phyloP scores from a whole-genome alignment of 192 early-diverging fungal genomes.

The Mortierella claussenii region DNA sequence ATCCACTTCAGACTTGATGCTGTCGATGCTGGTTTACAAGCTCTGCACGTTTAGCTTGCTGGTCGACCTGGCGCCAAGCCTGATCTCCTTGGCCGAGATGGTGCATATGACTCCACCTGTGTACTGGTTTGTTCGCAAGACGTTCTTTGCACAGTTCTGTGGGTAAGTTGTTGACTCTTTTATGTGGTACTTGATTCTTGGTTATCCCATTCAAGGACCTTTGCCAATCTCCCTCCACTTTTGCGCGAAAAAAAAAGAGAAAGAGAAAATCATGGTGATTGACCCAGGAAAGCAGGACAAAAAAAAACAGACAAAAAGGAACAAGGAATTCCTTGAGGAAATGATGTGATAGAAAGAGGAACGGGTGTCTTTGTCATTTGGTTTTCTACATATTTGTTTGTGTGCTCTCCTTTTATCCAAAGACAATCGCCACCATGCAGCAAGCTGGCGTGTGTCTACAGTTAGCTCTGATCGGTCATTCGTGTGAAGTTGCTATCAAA shows the following conservation, averaged over 20 bases:
- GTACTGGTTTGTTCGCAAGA: conserved; percentile 80
- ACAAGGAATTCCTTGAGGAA: conserved; percentile 1
- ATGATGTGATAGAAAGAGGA: conserved; percentile 3
- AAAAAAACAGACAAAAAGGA: neutral
- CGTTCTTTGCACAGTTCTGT: conserved; percentile 93
- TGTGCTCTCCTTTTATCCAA: too few species aligned
- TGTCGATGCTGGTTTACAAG: conserved; percentile 77
- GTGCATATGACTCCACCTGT: conserved; percentile 58
- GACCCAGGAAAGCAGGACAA: neutral
- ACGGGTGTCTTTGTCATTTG: neutral
- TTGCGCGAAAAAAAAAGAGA: neutral
- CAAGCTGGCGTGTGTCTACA: too few species aligned
- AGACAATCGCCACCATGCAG: too few species aligned
- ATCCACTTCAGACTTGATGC: conserved; percentile 65
- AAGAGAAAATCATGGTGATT: neutral
- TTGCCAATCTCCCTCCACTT: too few species aligned
- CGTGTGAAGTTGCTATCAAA: too few species aligned
- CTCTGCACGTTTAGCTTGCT: conserved; percentile 73
- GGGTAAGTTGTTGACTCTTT: conserved; percentile 59
- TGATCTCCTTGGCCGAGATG: conserved; percentile 67
- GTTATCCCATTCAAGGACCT: neutral
- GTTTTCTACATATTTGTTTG: too few species aligned
- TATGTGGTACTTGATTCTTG: neutral
- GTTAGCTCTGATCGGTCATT: too few species aligned
- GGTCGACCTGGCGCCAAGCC: conserved; percentile 63